These are phyloP conservation scores for Ceratobasidium papillatum DNA, from an alignment of 1,284 basidiomycete genomes.

Conservation along the genomic window DNA sequence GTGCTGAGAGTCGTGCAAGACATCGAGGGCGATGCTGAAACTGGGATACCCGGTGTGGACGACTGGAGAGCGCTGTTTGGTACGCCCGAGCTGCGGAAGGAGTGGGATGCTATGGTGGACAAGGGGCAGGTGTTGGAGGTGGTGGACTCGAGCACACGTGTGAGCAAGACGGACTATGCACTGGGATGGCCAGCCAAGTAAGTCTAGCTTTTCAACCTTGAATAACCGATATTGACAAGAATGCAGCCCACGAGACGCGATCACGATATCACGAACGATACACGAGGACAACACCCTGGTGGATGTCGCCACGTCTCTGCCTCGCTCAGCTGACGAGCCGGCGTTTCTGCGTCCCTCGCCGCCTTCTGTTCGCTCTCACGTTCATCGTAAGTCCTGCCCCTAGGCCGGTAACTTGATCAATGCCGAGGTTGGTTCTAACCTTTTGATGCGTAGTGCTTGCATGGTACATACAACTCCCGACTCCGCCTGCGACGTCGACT, in stretches of 20 bases:
- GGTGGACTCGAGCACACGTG: slow-evolving; percentile 84
- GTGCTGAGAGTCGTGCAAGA: slow-evolving; percentile 87
- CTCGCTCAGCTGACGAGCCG: slow-evolving; percentile 90
- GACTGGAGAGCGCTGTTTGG: slow-evolving; percentile 84
- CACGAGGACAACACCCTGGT: slow-evolving; percentile 85
- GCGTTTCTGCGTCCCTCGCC: slow-evolving; percentile 92
- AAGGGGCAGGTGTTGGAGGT: slow-evolving; percentile 84
- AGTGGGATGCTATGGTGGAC: slow-evolving; percentile 95
- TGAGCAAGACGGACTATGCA: slow-evolving; percentile 89
- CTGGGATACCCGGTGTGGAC: slow-evolving; percentile 70
- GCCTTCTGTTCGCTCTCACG: slow-evolving; percentile 91
- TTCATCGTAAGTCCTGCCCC: slow-evolving; percentile 67
- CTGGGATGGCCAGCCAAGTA: slow-evolving; percentile 97
- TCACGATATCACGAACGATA: slow-evolving; percentile 88
- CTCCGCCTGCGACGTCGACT: slow-evolving; percentile 56
- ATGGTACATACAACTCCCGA: slow-evolving; percentile 83
- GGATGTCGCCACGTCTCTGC: slow-evolving; percentile 94
- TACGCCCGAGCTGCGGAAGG: slow-evolving; percentile 84
- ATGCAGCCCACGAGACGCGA: slow-evolving; percentile 87
- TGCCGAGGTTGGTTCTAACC: neutral
- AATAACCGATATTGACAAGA: slow-evolving; percentile 41
- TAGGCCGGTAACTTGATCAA: slow-evolving; percentile 5
- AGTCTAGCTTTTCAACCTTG: slow-evolving; percentile 53
- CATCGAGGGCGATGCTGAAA: slow-evolving; percentile 65
- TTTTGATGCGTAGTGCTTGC: slow-evolving; percentile 74